Evolutionary conservation across 768 basidiomycete species (phyloP), one percentile per base, ranked within the genome.

Genomic region (Termitomyces sp.): DNA sequence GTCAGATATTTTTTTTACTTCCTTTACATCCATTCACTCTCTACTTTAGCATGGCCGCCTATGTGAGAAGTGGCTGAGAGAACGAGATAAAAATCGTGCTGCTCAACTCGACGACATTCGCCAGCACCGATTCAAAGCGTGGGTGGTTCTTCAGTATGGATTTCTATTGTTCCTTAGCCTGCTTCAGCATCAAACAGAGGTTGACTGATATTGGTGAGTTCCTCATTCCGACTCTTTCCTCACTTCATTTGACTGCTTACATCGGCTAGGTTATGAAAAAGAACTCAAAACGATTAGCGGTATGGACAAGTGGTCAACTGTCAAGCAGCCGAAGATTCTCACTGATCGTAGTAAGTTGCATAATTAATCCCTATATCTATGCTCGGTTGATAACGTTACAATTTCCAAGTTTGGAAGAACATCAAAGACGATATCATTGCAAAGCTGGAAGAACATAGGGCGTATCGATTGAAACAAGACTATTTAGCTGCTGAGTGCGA

Each of bases 291-390:
- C 11, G 14, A 32, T 40, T 4, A 0, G 1, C 9, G 19, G 3
- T 1, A 21, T 55, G n/a, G 1, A 3, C 6, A 1, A 6, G 0
- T 55, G 37, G 40, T 19, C 27, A n/a, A 25, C 27, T n/a, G 47
- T 55, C 30, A 34, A 3, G 2, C 45, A 48, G n/a, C 23, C 54
- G 8, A 55, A 42, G 14, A 39, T 41, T 5, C 54, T 55, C 19
- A 49, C 54, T 5, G 54, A 55, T 42, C 54, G 47, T 48, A 34
- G 54, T 55, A 49, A 41, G 54, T 42, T 12, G 2, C 27, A 14
- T 14, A 16, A n/a, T 16, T 44, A 16, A n/a, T 16, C 27, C 14
- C 12, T 16, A 21, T 8, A 4, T 28, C 10, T 23, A 8, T 28
- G n/a, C 12, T 32, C 28, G 16, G 12, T 11, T 14, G 7, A 32